These are phyloP conservation scores for Fistulinella prunicolor DNA, from an alignment of 768 basidiomycete species.

Conservation along the genomic window DNA sequence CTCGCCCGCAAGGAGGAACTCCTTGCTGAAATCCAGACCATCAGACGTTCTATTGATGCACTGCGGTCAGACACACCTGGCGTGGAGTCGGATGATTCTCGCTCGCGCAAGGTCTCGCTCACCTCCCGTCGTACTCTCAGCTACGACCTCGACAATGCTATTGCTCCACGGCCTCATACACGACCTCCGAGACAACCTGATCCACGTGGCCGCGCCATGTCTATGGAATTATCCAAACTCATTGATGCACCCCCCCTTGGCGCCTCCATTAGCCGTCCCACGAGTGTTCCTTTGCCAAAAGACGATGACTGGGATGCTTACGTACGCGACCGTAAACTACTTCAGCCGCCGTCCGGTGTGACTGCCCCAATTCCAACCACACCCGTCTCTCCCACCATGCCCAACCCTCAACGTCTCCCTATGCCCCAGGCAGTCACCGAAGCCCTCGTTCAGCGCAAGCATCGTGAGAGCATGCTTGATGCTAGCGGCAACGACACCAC, in stretches of 20 bases:
- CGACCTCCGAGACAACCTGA: slow-evolving; percentile 69
- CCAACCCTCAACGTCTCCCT: slow-evolving; percentile 42
- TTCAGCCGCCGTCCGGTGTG: slow-evolving; percentile 80
- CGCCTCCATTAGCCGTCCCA: slow-evolving; percentile 62
- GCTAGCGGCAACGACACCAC: slow-evolving; percentile 30
- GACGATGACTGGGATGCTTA: slow-evolving; percentile 88
- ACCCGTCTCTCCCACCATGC: slow-evolving; percentile 36
- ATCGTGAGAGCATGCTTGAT: slow-evolving; percentile 66
- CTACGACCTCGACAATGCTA: slow-evolving; percentile 56
- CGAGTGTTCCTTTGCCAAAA: slow-evolving; percentile 62
- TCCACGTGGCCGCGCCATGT: slow-evolving; percentile 66
- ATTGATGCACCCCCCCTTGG: slow-evolving; percentile 43
- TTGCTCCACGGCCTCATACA: slow-evolving; percentile 52
- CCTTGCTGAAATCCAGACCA: slow-evolving; percentile 72
- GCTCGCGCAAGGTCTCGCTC: slow-evolving; percentile 62
- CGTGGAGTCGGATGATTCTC: slow-evolving; percentile 46
- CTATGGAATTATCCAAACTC: slow-evolving; percentile 62
- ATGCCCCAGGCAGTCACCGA: slow-evolving; percentile 73
- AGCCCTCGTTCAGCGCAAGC: slow-evolving; percentile 68
- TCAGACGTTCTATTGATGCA: slow-evolving; percentile 74
- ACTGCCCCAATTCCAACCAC: slow-evolving; percentile 76
- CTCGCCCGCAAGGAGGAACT: slow-evolving; percentile 68
- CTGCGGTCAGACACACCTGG: slow-evolving; percentile 68
- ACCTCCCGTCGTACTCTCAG: slow-evolving; percentile 68
- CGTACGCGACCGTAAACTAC: slow-evolving; percentile 76